phyloP scores from a whole-genome alignment of 192 early-diverging fungal genomes.

The Backusella tuberculispora region DNA sequence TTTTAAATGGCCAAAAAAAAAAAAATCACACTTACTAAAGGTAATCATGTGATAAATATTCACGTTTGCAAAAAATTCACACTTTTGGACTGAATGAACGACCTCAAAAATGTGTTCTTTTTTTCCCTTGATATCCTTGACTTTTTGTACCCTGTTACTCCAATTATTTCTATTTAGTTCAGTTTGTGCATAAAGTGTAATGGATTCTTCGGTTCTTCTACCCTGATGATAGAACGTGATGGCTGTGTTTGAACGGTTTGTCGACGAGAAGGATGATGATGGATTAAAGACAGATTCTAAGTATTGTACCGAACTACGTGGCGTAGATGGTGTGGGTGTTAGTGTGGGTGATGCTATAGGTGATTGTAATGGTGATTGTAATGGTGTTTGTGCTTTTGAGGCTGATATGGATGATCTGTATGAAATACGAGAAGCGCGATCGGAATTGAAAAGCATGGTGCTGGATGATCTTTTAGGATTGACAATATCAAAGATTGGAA shows the following conservation, averaged over 20 bases:
- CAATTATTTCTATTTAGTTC: slow-evolving; percentile 4
- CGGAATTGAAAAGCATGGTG: not conserved
- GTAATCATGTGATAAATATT: slow-evolving; percentile 59
- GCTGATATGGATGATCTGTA: slow-evolving; percentile 11
- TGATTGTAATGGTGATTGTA: not conserved
- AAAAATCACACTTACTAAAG: slow-evolving; percentile 37
- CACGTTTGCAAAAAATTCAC: slow-evolving; percentile 48
- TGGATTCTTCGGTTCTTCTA: not conserved
- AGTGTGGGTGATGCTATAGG: not conserved
- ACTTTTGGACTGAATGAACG: not conserved
- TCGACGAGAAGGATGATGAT: slow-evolving; percentile 54
- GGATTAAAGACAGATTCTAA: slow-evolving; percentile 55
- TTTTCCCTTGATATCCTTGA: not conserved
- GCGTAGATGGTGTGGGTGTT: slow-evolving; percentile 41
- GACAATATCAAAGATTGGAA: not conserved
- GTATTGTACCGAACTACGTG: slow-evolving; percentile 86
- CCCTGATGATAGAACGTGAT: slow-evolving; percentile 21
- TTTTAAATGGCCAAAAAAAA: not conserved
- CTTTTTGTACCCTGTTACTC: slow-evolving; percentile 1
- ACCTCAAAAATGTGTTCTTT: not conserved
- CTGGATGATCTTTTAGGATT: not conserved
- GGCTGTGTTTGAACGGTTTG: slow-evolving; percentile 30
- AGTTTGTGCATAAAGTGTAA: not conserved
- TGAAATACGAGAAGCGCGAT: not conserved
- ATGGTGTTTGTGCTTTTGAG: not conserved